A percentile compares a stretch with the other conserved stretches of the same genome.
Conservation (phyloP, 768 basidiomycete genomes). For the Tubosaeta sp. region DNA sequence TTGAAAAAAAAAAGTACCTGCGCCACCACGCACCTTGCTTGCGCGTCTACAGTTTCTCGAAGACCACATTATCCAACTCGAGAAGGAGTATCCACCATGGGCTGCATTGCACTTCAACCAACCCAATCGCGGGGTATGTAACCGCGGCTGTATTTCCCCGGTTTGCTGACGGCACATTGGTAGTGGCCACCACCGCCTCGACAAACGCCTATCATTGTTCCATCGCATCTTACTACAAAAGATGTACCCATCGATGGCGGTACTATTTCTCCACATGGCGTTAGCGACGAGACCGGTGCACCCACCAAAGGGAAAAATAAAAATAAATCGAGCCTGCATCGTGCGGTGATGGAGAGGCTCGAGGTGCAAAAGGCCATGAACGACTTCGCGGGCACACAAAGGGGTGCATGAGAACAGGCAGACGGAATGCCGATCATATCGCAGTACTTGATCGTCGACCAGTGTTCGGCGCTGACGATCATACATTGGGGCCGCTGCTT, state of each 20-base stretch:
- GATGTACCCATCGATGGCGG: slow-evolving; percentile 16
- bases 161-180: neutral
- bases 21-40: slow-evolving; percentile 59
- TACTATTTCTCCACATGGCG: slow-evolving; percentile 9
- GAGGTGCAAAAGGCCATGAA: slow-evolving; percentile 71
- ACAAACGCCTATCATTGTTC: slow-evolving; percentile 73
- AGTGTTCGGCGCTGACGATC: neutral
- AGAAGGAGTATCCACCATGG: slow-evolving; percentile 85
- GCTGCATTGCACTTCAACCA: slow-evolving; percentile 87
- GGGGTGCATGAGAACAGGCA: slow-evolving; percentile 14
- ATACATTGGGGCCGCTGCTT: neutral
- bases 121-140: slow-evolving; percentile 70
- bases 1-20: slow-evolving; percentile 55
- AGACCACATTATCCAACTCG: slow-evolving; percentile 70
- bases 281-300: slow-evolving; percentile 10
- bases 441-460: neutral
- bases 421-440: neutral
- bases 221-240: slow-evolving; percentile 52
- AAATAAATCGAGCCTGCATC: slow-evolving; percentile 62
- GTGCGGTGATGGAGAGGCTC: slow-evolving; percentile 69
- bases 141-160: neutral
- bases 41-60: slow-evolving; percentile 67
- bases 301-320: slow-evolving; percentile 30
- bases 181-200: slow-evolving; percentile 87
- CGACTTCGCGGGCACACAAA: slow-evolving; percentile 36